phyloP scores from a whole-genome alignment of 108 stramenopile species.

The Cylindrotheca closterium region DNA sequence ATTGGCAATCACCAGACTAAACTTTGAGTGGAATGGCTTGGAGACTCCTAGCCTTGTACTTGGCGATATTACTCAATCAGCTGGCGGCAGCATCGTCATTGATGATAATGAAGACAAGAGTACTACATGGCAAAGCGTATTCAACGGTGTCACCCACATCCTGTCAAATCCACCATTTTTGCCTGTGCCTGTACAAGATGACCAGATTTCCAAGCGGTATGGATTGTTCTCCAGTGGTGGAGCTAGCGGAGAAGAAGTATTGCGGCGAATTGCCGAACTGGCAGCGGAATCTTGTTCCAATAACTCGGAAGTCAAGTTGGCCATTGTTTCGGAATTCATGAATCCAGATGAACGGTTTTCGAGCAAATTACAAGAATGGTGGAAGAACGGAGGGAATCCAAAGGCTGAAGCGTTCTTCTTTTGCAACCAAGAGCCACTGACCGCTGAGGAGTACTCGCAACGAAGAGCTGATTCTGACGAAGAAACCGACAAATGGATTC shows the following conservation, averaged over 20 bases:
- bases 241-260: conserved; percentile 59
- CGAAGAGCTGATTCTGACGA: conserved; percentile 45
- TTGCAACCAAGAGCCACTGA: conserved; percentile 63
- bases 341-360: conserved; percentile 10
- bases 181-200: conserved; percentile 67
- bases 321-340: conserved; percentile 80
- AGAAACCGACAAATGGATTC: conserved; percentile 46
- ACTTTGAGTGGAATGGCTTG: conserved; percentile 62
- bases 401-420: conserved; percentile 40
- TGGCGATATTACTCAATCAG: conserved; percentile 6
- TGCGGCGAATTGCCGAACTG: conserved; percentile 48
- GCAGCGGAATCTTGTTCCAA: conserved; percentile 23
- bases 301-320: conserved; percentile 39
- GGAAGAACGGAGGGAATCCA: conserved; percentile 9
- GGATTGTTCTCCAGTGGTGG: conserved; percentile 80
- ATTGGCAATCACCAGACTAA: conserved; percentile 59
- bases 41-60: conserved; percentile 17
- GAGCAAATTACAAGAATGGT: conserved; percentile 25
- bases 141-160: conserved; percentile 35
- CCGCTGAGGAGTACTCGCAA: conserved; percentile 42
- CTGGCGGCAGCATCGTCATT: background rate
- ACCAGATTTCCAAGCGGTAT: conserved; percentile 37
- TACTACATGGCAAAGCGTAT: conserved; percentile 13
- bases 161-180: conserved; percentile 90
- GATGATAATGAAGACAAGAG: background rate